These are phyloP conservation scores for Beauveria varroae DNA, from an alignment of 2,329 filamentous ascomycete genomes.

Conservation along the genomic window DNA sequence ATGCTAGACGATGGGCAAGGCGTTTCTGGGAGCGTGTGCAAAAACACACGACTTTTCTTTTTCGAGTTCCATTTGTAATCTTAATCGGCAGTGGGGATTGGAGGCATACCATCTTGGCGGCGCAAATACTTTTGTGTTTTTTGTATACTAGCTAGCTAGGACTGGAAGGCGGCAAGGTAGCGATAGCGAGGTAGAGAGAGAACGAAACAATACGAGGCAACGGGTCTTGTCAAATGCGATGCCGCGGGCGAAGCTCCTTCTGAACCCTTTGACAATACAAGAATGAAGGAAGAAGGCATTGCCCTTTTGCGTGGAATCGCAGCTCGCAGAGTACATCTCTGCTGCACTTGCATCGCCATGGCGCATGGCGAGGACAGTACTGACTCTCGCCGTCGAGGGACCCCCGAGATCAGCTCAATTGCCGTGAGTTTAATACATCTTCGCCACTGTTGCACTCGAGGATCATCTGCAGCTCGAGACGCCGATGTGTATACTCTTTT, in stretches of 20 bases:
- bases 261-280: too few relatives aligned
- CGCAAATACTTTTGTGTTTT: background rate
- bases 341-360: too few relatives aligned
- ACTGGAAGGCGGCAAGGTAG: background rate
- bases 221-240: too few relatives aligned
- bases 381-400: too few relatives aligned
- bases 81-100: background rate
- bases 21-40: background rate
- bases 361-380: too few relatives aligned
- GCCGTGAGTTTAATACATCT: conserved; percentile 20
- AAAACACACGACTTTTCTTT: background rate
- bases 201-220: background rate
- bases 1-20: background rate
- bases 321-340: too few relatives aligned
- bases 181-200: background rate
- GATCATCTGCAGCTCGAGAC: conserved; percentile 22
- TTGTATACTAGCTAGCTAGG: background rate
- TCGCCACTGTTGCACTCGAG: conserved; percentile 24
- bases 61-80: background rate
- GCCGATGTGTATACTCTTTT: conserved; percentile 23
- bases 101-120: background rate
- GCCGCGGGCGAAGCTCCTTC: too few relatives aligned
- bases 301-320: too few relatives aligned
- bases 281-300: too few relatives aligned
- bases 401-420: background rate